Percentiles rank a stretch among this genome's conserved stretches.
phyloP scores from a whole-genome alignment of 129 eudicot genomes.

The Arctium minus region DNA sequence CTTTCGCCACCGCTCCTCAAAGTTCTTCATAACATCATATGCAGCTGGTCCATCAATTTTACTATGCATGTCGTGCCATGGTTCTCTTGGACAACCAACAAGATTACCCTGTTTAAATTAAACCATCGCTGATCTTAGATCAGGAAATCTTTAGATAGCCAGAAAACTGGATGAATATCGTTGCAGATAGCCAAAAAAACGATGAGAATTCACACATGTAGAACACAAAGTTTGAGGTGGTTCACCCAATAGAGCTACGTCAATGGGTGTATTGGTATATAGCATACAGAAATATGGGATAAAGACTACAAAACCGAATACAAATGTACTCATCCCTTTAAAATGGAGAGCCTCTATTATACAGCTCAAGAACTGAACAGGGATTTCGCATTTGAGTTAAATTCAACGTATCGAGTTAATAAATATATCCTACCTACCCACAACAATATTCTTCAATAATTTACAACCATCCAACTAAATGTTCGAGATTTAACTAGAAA shows the following conservation, averaged over 20 bases:
- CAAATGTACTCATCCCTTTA: no score
- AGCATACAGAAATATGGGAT: no score
- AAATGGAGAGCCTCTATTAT: no score
- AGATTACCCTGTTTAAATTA: slow-evolving; percentile 50
- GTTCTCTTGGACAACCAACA: slow-evolving; percentile 90
- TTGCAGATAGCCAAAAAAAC: neutral
- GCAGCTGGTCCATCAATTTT: slow-evolving; percentile 98
- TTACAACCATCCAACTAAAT: neutral
- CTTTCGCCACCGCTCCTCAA: slow-evolving; percentile 86
- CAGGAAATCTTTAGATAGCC: neutral
- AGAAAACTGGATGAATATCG: neutral
- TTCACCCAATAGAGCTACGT: no score
- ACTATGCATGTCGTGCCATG: slow-evolving; percentile 97
- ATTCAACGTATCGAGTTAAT: neutral
- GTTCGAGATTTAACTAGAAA: neutral
- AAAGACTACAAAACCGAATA: no score
- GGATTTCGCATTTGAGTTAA: neutral
- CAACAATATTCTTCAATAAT: neutral
- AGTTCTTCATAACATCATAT: slow-evolving; percentile 76
- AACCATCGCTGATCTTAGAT: neutral
- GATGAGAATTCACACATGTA: neutral
- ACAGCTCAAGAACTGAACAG: neutral
- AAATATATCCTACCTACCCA: neutral
- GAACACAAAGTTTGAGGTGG: no score
- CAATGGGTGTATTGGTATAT: no score